phyloP scores from a whole-genome alignment of 768 basidiomycete species.

The Inosperma sp. region DNA sequence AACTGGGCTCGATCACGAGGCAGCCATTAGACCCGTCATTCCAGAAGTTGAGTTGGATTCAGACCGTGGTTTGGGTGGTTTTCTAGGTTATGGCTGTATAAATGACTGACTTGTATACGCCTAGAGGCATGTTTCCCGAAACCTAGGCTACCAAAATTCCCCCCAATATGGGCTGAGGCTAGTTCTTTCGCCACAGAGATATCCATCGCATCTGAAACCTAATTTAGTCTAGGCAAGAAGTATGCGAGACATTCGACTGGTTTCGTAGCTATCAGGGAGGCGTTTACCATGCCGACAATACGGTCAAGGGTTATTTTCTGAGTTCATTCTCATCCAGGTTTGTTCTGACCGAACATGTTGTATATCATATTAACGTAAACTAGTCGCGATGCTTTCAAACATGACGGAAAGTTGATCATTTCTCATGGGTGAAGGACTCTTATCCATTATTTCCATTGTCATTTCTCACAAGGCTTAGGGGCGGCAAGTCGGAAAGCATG shows the following conservation, averaged over 20 bases:
- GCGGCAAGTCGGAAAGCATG: slow-evolving; percentile 63
- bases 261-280: slow-evolving; percentile 77
- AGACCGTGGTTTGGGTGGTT: no score
- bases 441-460: neutral
- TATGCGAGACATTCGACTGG: slow-evolving; percentile 75
- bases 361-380: neutral
- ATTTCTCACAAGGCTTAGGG: slow-evolving; percentile 35
- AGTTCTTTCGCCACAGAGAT: slow-evolving; percentile 3
- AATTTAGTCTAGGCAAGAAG: slow-evolving; percentile 71
- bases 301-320: slow-evolving; percentile 72
- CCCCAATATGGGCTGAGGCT: slow-evolving; percentile 45
- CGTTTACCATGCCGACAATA: slow-evolving; percentile 59
- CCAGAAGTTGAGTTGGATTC: no score
- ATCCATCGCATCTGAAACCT: slow-evolving; percentile 6
- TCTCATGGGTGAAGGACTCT: slow-evolving; percentile 69
- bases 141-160: slow-evolving; percentile 20
- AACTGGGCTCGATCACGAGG: no score
- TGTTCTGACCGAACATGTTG: slow-evolving; percentile 13
- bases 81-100: no score
- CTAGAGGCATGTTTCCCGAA: no score
- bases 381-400: slow-evolving; percentile 67
- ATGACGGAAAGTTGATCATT: slow-evolving; percentile 66
- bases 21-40: no score
- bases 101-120: no score
- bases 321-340: slow-evolving; percentile 67